Percentiles rank a stretch among this genome's conserved stretches.
phyloP scores from a whole-genome alignment of 108 stramenopile species.

The Cylindrotheca fusiformis region DNA sequence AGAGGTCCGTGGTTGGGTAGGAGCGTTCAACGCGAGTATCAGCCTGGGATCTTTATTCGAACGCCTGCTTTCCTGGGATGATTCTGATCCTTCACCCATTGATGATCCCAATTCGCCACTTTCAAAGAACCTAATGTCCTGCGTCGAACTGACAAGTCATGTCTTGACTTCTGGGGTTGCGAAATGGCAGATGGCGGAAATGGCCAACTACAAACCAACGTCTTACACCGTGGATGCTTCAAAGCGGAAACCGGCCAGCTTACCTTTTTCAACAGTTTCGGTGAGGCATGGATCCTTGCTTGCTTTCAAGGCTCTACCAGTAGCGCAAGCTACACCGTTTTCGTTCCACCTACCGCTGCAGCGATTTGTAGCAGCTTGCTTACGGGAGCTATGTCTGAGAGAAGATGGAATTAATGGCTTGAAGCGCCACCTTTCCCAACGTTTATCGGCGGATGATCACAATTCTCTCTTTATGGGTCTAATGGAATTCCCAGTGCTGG shows the following conservation, averaged over 20 bases:
- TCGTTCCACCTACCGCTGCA: conserved; percentile 92
- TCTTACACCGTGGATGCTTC: conserved; percentile 14
- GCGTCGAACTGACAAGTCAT: conserved; percentile 60
- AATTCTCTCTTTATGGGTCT: conserved; percentile 62
- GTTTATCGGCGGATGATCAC: conserved; percentile 23
- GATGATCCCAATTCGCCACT: conserved; percentile 59
- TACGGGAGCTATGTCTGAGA: conserved; percentile 70
- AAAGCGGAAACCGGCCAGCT: conserved; percentile 47
- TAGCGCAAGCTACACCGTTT: conserved; percentile 72
- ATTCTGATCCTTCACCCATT: conserved; percentile 44
- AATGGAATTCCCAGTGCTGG: conserved; percentile 81
- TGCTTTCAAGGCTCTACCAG: conserved; percentile 66
- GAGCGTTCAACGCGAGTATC: conserved; percentile 91
- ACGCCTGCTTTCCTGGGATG: conserved; percentile 74
- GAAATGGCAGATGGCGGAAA: conserved; percentile 65
- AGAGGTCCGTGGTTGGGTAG: conserved; percentile 88
- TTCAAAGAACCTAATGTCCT: conserved; percentile 51
- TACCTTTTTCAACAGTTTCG: conserved; percentile 77
- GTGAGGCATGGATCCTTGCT: conserved; percentile 49
- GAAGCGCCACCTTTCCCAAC: conserved; percentile 21
- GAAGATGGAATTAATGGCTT: conserved; percentile 22
- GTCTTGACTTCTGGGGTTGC: conserved; percentile 52
- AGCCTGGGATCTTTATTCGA: conserved; percentile 79
- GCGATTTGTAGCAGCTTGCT: conserved; percentile 82
- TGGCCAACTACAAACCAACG: conserved; percentile 51